Evolutionary conservation across 495 filamentous ascomycete species (phyloP).

Genomic region (Wilcoxina mikolae): DNA sequence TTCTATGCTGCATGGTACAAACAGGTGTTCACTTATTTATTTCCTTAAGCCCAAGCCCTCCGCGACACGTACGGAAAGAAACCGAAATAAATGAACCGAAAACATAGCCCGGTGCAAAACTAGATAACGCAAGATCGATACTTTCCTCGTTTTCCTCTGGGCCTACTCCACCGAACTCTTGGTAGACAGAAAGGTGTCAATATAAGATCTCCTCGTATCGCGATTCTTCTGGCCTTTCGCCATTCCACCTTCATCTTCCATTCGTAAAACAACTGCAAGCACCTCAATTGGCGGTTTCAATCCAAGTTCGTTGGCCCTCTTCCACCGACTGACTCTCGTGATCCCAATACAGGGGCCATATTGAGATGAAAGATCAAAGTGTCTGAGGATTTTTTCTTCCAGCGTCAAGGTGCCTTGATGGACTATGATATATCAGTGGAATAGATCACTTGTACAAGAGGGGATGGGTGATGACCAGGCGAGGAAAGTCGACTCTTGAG

Average conservation of each 20-base stretch:
- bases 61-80: no score
- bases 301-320: constrained; percentile 60
- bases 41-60: no score
- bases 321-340: constrained; percentile 67
- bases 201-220: constrained; percentile 48
- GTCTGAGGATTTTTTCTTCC: constrained; percentile 70
- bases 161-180: constrained; percentile 3
- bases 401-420: constrained; percentile 58
- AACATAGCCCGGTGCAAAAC: no score
- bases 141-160: no score
- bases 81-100: no score
- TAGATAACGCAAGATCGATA: no score
- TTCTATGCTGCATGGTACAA: no score
- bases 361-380: constrained; percentile 76
- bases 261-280: constrained; percentile 64
- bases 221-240: constrained; percentile 29
- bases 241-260: constrained; percentile 46
- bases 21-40: no score
- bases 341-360: constrained; percentile 91
- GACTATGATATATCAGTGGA: constrained; percentile 29
- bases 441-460: no score
- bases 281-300: constrained; percentile 83
- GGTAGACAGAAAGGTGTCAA: constrained; percentile 45
- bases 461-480: neutral
- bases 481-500: neutral